These are phyloP conservation scores for Kwoniella newhampshirensis DNA, from an alignment of 768 basidiomycete species.

Conservation along the genomic window DNA sequence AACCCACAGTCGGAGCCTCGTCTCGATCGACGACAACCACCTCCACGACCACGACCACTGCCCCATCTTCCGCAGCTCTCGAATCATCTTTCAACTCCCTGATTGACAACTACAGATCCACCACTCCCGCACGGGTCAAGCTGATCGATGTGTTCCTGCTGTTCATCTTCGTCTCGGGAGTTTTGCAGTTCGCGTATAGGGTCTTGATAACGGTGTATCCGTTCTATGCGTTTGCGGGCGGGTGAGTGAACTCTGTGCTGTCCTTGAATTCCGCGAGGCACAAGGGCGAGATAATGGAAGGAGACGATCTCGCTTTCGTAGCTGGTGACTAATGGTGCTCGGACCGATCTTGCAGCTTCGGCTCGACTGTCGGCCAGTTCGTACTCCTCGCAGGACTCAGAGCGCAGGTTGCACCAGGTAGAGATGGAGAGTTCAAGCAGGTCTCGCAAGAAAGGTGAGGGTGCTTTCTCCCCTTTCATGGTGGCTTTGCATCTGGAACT, in stretches of 20 bases:
- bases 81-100: constrained; percentile 41
- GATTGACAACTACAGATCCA: constrained; percentile 62
- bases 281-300: not conserved
- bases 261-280: too few relatives aligned
- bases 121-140: constrained; percentile 81
- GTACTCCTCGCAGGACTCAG: constrained; percentile 89
- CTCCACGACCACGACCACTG: constrained; percentile 1
- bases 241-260: constrained; percentile 62
- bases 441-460: constrained; percentile 90
- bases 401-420: constrained; percentile 77
- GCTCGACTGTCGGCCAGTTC: constrained; percentile 93
- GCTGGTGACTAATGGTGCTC: not conserved
- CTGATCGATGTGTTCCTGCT: constrained; percentile 89
- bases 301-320: not conserved
- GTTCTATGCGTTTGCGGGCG: constrained; percentile 94
- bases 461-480: too few relatives aligned
- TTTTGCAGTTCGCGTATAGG: constrained; percentile 88
- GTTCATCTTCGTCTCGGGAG: constrained; percentile 87
- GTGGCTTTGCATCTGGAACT: not conserved
- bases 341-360: constrained; percentile 62
- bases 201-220: constrained; percentile 87
- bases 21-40: constrained; percentile 5
- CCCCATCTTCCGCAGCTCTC: constrained; percentile 25
- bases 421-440: constrained; percentile 65
- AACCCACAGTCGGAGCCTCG: too few relatives aligned